Evolutionary conservation across 257 asterid genomes (phyloP).

Genomic region (Eustoma russellianum): DNA sequence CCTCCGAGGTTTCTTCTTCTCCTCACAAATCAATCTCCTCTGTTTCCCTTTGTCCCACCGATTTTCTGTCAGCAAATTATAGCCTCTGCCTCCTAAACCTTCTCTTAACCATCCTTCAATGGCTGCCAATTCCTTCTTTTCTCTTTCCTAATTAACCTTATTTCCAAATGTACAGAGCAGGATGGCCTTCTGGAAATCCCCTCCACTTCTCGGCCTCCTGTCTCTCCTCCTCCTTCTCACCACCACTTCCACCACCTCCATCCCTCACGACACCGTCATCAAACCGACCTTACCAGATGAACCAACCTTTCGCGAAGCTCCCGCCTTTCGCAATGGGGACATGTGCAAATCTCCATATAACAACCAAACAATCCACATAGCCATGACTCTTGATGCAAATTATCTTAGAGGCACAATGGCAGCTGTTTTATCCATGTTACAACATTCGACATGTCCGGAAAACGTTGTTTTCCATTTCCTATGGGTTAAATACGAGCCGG

Average conservation of each 20-base stretch:
- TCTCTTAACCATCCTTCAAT: slow-evolving; percentile 48
- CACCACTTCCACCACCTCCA: slow-evolving; percentile 6
- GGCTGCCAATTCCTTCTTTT: slow-evolving; percentile 30
- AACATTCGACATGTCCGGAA: slow-evolving; percentile 62
- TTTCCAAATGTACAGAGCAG: slow-evolving; percentile 37
- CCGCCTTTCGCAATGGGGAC: slow-evolving; percentile 50
- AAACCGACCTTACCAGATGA: slow-evolving; percentile 7
- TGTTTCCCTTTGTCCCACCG: slow-evolving; percentile 3
- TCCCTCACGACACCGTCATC: slow-evolving; percentile 11
- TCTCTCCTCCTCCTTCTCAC: slow-evolving; percentile 32
- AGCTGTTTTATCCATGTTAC: slow-evolving; percentile 56
- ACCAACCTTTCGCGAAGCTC: slow-evolving; percentile 53
- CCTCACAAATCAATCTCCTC: slow-evolving; percentile 34
- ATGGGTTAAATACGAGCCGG: slow-evolving; percentile 25
- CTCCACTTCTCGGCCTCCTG: slow-evolving; percentile 50
- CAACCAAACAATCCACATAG: slow-evolving; percentile 33
- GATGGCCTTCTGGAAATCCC: slow-evolving; percentile 56
- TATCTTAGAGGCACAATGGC: slow-evolving; percentile 68
- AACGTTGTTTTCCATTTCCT: slow-evolving; percentile 47
- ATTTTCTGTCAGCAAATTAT: slow-evolving; percentile 19
- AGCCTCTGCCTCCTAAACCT: slow-evolving; percentile 30
- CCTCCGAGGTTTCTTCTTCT: slow-evolving; percentile 27
- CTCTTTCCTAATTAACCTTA: slow-evolving; percentile 15
- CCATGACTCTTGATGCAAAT: slow-evolving; percentile 67
- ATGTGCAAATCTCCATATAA: slow-evolving; percentile 16